Evolutionary conservation across 2,329 filamentous ascomycete genomes (phyloP), one percentile per base, ranked within the genome.

Genomic region (Hymenoscyphus scutula): DNA sequence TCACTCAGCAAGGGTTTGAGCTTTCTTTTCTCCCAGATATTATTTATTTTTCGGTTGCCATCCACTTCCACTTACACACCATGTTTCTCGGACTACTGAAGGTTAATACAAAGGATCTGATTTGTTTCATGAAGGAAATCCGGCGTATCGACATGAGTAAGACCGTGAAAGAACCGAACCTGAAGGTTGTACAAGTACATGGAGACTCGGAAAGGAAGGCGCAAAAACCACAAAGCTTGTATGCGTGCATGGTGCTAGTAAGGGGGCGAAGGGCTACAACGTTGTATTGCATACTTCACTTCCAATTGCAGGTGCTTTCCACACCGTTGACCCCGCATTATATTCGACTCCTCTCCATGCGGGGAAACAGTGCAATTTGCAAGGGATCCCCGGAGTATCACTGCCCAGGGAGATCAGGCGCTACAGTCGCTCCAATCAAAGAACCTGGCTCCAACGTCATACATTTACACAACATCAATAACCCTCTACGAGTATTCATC

Each of bases 351-450:
- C 32, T 23, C 10, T 15, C 10, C 19, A 25, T 37, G 48, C 53
- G 34, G 62, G 62, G 58, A 53, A 60, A 55, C n/a, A 27, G 27
- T 48, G 15, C 45, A 34, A 45, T 27, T 37, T 34, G 30, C 45
- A 27, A 23, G 53, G 53, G 51, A 54, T 54, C 13, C 25, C 41
- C 19, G 19, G 45, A 13, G 19, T 25, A 51, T 13, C 34, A 13
- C 19, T 51, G 5, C 15, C 38, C 10, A 45, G 38, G 38, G 5
- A 45, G 38, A 53, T 60, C 45, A 56, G 30, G 29, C 59, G 62
- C 38, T 34, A 64, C 56, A 68, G 55, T 64, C 66, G 64, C 64
- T 41, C 66, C 66, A 68, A 67, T 68, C 56, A 65, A 54, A 53
- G 56, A 32, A 51, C n/a, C 23, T 60, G n/a, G 11, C 56, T 59